Evolutionary conservation across 345 rosid species (phyloP).

Genomic region (Pugionium cornutum): DNA sequence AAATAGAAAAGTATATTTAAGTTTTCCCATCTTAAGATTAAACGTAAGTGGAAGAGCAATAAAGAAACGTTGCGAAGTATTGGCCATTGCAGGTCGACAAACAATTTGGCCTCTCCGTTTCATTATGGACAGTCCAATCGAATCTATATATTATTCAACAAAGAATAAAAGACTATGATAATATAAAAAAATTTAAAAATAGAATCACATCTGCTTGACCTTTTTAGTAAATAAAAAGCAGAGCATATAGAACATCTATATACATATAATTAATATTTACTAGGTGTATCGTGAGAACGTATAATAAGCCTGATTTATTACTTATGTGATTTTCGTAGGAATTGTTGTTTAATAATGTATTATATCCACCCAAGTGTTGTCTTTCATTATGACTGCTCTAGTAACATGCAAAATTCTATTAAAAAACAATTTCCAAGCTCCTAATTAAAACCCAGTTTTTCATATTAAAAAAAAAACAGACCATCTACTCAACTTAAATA

Average conservation of each 20-base stretch:
- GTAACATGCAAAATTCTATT: background rate
- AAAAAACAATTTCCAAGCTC: background rate
- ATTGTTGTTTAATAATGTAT: background rate
- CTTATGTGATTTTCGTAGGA: background rate
- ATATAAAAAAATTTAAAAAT: conserved; percentile 22
- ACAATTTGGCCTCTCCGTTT: conserved; percentile 43
- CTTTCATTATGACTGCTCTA: background rate
- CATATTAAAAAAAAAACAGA: background rate
- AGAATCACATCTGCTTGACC: conserved; percentile 34
- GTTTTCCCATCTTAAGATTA: conserved; percentile 20
- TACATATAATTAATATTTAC: background rate
- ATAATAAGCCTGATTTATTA: conserved; percentile 3
- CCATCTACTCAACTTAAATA: background rate
- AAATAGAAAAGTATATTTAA: background rate
- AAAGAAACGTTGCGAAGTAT: conserved; percentile 30
- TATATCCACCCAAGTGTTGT: background rate
- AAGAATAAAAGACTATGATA: conserved; percentile 16
- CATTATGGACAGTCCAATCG: conserved; percentile 42
- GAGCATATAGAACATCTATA: conserved; percentile 23
- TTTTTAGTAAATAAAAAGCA: background rate
- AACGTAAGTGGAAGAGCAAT: conserved; percentile 30
- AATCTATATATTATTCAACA: conserved; percentile 29
- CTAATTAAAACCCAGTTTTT: background rate
- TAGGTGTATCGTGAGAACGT: conserved; percentile 19
- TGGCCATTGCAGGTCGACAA: conserved; percentile 43